Percentiles rank a stretch among this genome's conserved stretches.
These are phyloP conservation scores for Crithidia thermophila DNA, from an alignment of 208 protist species.

Conservation along the genomic window DNA sequence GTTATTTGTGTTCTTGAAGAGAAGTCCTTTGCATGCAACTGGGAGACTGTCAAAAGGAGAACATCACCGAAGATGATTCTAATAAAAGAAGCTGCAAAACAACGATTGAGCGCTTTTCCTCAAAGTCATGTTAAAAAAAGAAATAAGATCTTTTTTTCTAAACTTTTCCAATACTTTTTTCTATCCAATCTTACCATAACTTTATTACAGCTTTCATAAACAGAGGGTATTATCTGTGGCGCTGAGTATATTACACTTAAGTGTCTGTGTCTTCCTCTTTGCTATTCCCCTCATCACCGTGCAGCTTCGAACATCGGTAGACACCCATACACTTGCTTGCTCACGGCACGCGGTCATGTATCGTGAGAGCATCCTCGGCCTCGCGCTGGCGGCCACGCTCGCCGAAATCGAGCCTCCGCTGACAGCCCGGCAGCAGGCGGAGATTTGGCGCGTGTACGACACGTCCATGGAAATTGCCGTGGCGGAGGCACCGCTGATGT, in stretches of 20 bases:
- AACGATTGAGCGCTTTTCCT: no score
- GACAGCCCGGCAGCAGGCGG: slow-evolving; percentile 61
- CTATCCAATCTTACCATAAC: neutral
- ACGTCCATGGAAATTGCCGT: slow-evolving; percentile 64
- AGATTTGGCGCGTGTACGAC: slow-evolving; percentile 87
- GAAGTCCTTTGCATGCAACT: no score
- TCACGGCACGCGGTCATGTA: slow-evolving; percentile 53
- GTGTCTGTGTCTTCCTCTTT: no score
- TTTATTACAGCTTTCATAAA: neutral
- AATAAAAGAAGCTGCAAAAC: no score
- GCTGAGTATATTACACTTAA: no score
- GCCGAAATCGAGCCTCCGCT: slow-evolving; percentile 62
- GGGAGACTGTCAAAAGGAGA: no score
- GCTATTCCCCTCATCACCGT: neutral
- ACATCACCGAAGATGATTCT: no score
- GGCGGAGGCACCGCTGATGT: slow-evolving; percentile 61
- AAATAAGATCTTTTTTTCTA: neutral
- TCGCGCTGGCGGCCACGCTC: slow-evolving; percentile 71
- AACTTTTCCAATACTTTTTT: neutral
- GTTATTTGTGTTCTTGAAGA: no score
- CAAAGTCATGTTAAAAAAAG: no score
- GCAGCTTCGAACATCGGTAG: neutral
- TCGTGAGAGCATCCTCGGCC: slow-evolving; percentile 66
- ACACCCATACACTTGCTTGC: neutral
- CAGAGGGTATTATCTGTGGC: no score